Conservation (phyloP, 768 basidiomycete genomes). For the Rhizopogon rudus region DNA sequence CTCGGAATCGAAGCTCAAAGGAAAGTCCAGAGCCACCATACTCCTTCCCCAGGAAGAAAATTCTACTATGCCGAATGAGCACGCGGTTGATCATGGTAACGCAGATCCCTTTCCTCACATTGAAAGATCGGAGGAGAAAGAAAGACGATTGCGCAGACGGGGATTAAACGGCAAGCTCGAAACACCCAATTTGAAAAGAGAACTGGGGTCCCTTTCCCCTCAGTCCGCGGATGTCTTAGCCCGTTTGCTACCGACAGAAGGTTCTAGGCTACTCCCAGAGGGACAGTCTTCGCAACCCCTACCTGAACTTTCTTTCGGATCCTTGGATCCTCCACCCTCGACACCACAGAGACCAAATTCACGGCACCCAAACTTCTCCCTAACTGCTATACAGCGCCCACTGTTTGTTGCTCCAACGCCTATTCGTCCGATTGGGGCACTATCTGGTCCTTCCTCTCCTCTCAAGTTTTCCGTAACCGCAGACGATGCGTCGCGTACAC, state of each 20-base stretch:
- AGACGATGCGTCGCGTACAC: conserved; percentile 45
- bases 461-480: conserved; percentile 28
- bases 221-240: conserved; percentile 41
- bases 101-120: neutral
- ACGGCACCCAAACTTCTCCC: conserved; percentile 13
- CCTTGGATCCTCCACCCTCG: conserved; percentile 21
- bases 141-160: conserved; percentile 21
- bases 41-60: neutral
- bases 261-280: conserved; percentile 13
- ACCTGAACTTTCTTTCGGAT: conserved; percentile 18
- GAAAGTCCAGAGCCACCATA: conserved; percentile 14
- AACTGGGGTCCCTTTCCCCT: conserved; percentile 57
- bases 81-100: neutral
- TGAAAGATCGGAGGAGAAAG: neutral
- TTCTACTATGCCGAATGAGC: neutral
- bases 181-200: conserved; percentile 26
- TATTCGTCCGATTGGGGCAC: conserved; percentile 11
- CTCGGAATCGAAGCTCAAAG: conserved; percentile 16
- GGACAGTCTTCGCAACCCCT: conserved; percentile 3
- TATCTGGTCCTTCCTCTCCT: conserved; percentile 20
- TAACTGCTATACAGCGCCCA: conserved; percentile 19
- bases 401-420: conserved; percentile 26
- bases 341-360: conserved; percentile 15
- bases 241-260: conserved; percentile 28
- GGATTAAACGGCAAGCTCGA: conserved; percentile 24